Evolutionary conservation across 2,329 filamentous ascomycete genomes (phyloP), one percentile per base, ranked within the genome.

Genomic region (Alternaria triticimaculans): DNA sequence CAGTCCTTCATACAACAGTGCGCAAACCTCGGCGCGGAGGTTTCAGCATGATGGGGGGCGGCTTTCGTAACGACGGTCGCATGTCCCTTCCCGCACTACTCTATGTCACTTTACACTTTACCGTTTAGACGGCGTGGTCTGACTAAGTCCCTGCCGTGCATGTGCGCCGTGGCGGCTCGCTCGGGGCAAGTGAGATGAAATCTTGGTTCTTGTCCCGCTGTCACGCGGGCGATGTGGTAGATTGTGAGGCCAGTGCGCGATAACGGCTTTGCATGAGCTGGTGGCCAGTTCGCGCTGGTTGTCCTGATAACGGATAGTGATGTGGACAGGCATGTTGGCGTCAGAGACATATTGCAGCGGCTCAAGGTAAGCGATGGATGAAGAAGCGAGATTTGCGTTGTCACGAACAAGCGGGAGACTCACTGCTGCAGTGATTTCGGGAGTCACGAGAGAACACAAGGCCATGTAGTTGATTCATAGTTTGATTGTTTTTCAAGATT

Each of bases 401-500:
- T 58, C 21, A 55, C 46, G 48, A 37, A 48, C 37, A 25, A 18
- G 37, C 15, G 30, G 14, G 20, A 21, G 28, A 53, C 14, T 23
- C 20, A 37, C 28, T 5, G 2, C 33, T 37, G 33, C 33, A 37
- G 33, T 37, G 33, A 37, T 37, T n/a, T 37, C 15, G 15, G 2
- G 33, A 53, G 49, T 14, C 49, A 41, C 18, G 37, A 56, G 14
- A 25, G 10, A 15, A 25, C 55, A 30, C 21, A 12, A 55, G 30
- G 18, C 5, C n/a, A 11, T 21, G 37, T 33, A n/a, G 15, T 3
- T 14, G n/a, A 51, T 61, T 30, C 30, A 55, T 56, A 57, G 54
- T 60, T 54, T 55, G 49, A 33, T 44, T 66, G 23, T 55, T 70
- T 55, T 65, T 53, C 53, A 63, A 63, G 60, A 68, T 66, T 62